These are phyloP conservation scores for Hapsidospora chrysogenum DNA, from an alignment of 495 filamentous ascomycete genomes.

Conservation along the genomic window DNA sequence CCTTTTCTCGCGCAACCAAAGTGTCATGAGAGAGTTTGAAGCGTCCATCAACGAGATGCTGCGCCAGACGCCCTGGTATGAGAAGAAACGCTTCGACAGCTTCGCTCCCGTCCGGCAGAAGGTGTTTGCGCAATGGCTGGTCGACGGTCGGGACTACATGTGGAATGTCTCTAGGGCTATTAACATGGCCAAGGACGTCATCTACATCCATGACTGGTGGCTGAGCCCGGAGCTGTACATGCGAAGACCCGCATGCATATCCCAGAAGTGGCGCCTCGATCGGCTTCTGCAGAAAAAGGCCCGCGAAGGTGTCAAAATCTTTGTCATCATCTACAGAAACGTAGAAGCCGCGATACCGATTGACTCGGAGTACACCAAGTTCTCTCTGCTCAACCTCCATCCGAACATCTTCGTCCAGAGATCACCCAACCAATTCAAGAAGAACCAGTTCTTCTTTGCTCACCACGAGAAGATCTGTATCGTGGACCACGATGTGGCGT, in stretches of 20 bases:
- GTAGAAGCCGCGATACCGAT: slow-evolving; percentile 97
- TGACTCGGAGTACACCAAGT: slow-evolving; percentile 98
- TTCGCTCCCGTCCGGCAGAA: slow-evolving; percentile 80
- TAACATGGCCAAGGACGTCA: slow-evolving; percentile 93
- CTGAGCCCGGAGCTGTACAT: slow-evolving; percentile 92
- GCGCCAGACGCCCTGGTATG: slow-evolving; percentile 61
- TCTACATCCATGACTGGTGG: slow-evolving; percentile 99
- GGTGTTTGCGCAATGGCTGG: slow-evolving; percentile 91
- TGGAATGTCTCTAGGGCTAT: slow-evolving; percentile 97
- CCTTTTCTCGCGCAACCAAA: slow-evolving; percentile 81
- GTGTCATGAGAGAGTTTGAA: slow-evolving; percentile 80
- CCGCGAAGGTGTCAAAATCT: slow-evolving; percentile 89
- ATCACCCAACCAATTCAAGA: slow-evolving; percentile 92
- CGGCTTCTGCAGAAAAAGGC: slow-evolving; percentile 89
- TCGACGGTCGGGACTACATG: slow-evolving; percentile 96
- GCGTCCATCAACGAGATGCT: slow-evolving; percentile 81
- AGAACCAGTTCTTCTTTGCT: slow-evolving; percentile 99
- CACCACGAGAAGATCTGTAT: slow-evolving; percentile 96
- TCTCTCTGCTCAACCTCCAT: slow-evolving; percentile 87
- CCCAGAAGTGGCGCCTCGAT: slow-evolving; percentile 96
- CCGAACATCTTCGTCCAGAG: slow-evolving; percentile 92
- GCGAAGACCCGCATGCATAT: slow-evolving; percentile 86
- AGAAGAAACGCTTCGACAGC: slow-evolving; percentile 73
- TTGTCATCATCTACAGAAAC: slow-evolving; percentile 96
- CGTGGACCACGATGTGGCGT: slow-evolving; percentile 90